These are phyloP conservation scores for Fusarium napiforme DNA, from an alignment of 2,329 filamentous ascomycete genomes.

Conservation along the genomic window DNA sequence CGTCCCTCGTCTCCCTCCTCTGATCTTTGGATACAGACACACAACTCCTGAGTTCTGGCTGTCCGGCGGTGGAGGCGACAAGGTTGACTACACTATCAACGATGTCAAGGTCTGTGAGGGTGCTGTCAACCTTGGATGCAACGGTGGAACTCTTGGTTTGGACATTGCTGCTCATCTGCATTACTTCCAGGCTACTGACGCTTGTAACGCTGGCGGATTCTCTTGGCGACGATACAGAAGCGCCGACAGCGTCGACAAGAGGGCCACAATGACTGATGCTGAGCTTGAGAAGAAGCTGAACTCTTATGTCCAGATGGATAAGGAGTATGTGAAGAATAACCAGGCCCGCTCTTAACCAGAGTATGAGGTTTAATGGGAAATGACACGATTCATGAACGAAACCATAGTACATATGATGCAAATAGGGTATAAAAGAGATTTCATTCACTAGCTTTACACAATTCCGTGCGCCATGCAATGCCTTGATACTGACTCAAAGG, in stretches of 20 bases:
- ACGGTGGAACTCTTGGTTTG: constrained; percentile 60
- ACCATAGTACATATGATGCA: constrained; percentile 3
- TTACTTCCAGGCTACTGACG: constrained; percentile 60
- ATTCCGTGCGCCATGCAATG: constrained; percentile 11
- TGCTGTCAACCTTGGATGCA: constrained; percentile 60
- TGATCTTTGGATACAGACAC: constrained; percentile 71
- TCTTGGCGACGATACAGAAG: constrained; percentile 43
- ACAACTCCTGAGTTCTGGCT: constrained; percentile 78
- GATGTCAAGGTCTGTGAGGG: constrained; percentile 62
- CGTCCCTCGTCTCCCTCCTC: constrained; percentile 73
- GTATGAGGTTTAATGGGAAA: neutral
- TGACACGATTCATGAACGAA: constrained; percentile 1
- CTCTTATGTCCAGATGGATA: constrained; percentile 50
- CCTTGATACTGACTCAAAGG: neutral
- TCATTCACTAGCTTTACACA: neutral
- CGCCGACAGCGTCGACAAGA: neutral
- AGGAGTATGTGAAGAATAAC: constrained; percentile 43
- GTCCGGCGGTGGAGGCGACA: constrained; percentile 47
- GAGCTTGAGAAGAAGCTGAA: constrained; percentile 55
- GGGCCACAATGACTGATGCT: constrained; percentile 44
- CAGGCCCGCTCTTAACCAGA: constrained; percentile 11
- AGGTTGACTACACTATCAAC: constrained; percentile 50
- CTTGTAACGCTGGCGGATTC: constrained; percentile 48
- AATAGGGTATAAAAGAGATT: neutral
- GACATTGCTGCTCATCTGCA: constrained; percentile 58